Evolutionary conservation across 768 basidiomycete species (phyloP).

Genomic region (Mycena venus): DNA sequence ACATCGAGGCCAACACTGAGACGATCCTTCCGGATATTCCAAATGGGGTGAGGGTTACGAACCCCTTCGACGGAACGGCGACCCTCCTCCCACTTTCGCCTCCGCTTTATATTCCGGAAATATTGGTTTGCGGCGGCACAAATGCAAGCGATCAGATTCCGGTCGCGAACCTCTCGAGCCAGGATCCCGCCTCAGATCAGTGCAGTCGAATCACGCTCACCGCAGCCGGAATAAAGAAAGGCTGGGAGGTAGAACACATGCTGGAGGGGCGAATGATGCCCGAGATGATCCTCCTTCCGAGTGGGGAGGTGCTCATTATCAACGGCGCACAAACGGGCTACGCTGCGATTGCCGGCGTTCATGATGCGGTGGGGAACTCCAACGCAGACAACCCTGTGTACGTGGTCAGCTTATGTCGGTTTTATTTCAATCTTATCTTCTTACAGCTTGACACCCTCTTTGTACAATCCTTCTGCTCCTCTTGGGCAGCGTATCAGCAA

Average conservation of each 20-base stretch:
- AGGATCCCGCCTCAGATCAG: slow-evolving; percentile 56
- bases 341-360: too few relatives aligned
- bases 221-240: slow-evolving; percentile 34
- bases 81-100: slow-evolving; percentile 29
- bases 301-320: too few relatives aligned
- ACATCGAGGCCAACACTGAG: slow-evolving; percentile 26
- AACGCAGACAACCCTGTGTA: background rate
- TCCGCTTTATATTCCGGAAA: slow-evolving; percentile 25
- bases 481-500: slow-evolving; percentile 55
- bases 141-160: slow-evolving; percentile 40
- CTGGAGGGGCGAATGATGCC: slow-evolving; percentile 60
- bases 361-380: background rate
- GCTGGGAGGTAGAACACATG: slow-evolving; percentile 61
- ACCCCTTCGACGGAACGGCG: slow-evolving; percentile 32
- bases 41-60: slow-evolving; percentile 19
- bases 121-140: slow-evolving; percentile 36
- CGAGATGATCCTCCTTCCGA: too few relatives aligned
- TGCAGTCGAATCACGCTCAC: slow-evolving; percentile 57
- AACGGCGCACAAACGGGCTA: too few relatives aligned
- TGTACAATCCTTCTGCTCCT: slow-evolving; percentile 54
- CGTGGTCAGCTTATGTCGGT: too few relatives aligned
- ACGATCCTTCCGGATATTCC: slow-evolving; percentile 25
- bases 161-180: slow-evolving; percentile 61
- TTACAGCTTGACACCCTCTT: slow-evolving; percentile 44
- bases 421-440: too few relatives aligned